These are phyloP conservation scores for Alternaria triticina DNA, from an alignment of 2,329 filamentous ascomycete species.

Conservation along the genomic window DNA sequence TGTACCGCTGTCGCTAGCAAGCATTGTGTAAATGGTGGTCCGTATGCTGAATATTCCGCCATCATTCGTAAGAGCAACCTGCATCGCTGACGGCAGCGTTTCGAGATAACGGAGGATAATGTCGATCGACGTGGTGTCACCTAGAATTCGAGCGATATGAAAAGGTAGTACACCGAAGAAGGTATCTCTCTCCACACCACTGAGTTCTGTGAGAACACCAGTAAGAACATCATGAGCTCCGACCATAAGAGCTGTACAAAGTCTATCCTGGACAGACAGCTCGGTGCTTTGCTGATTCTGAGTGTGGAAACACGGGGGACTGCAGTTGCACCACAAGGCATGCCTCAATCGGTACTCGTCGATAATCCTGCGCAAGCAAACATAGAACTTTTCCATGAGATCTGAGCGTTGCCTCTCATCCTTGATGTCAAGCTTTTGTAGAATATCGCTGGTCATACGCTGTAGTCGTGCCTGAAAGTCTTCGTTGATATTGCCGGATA, in stretches of 20 bases:
- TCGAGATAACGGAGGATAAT: neutral
- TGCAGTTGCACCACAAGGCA: neutral
- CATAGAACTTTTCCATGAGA: neutral
- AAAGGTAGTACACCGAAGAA: neutral
- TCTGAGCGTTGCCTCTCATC: neutral
- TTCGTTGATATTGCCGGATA: neutral
- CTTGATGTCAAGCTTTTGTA: neutral
- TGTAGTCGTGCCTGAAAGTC: neutral
- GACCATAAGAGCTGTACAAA: neutral
- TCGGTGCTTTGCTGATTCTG: neutral
- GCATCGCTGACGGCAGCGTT: fast-evolving
- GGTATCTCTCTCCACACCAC: fast-evolving
- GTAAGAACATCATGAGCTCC: neutral
- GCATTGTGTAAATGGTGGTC: fast-evolving
- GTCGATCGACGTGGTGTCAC: neutral
- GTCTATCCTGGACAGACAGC: neutral
- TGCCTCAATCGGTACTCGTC: fast-evolving
- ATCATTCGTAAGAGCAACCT: neutral
- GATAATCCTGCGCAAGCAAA: neutral
- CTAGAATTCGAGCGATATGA: neutral
- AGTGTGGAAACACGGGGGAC: neutral
- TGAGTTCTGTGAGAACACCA: neutral
- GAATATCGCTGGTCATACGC: neutral
- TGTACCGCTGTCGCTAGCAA: neutral
- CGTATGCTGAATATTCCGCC: neutral